Evolutionary conservation across 208 protist species (phyloP).

Genomic region (Wallacemonas rigidus): DNA sequence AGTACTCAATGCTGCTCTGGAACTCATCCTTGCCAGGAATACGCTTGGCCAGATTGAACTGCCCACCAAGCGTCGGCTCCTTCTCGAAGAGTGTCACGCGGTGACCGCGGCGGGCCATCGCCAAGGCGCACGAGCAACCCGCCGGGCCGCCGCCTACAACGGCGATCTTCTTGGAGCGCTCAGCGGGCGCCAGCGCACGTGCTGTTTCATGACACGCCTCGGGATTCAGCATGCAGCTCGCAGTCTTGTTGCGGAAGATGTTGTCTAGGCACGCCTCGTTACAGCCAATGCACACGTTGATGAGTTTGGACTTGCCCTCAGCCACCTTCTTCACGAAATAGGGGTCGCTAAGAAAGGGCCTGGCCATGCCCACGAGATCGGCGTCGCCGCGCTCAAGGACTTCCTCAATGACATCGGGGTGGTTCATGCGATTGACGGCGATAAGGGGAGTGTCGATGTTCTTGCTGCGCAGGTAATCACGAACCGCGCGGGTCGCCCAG

Average conservation of each 20-base stretch:
- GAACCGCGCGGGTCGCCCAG: conserved; percentile 56
- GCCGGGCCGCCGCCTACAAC: conserved; percentile 82
- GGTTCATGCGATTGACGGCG: conserved; percentile 85
- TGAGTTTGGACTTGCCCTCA: conserved; percentile 49
- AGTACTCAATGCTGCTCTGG: conserved; percentile 79
- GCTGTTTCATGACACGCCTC: conserved; percentile 65
- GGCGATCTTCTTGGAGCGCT: conserved; percentile 47
- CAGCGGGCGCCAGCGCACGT: conserved; percentile 29
- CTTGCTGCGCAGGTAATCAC: conserved; percentile 41
- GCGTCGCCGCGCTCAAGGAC: conserved; percentile 55
- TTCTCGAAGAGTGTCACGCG: conserved; percentile 71
- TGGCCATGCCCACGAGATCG: conserved; percentile 83
- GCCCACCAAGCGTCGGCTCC: conserved; percentile 54
- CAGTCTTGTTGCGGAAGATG: conserved; percentile 48
- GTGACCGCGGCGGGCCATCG: conserved; percentile 62
- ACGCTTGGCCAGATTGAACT: conserved; percentile 86
- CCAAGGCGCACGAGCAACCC: conserved; percentile 52
- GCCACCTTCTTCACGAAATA: conserved; percentile 68
- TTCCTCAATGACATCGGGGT: conserved; percentile 61
- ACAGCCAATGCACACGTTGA: conserved; percentile 92
- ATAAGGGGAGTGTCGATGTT: conserved; percentile 62
- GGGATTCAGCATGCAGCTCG: conserved; percentile 85
- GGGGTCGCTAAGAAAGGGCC: conserved; percentile 78
- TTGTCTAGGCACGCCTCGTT: conserved; percentile 91
- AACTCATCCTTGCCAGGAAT: conserved; percentile 90